Base-by-base conservation (phyloP, 2,329 filamentous ascomycete genomes). In the Penicillium sp. region DNA sequence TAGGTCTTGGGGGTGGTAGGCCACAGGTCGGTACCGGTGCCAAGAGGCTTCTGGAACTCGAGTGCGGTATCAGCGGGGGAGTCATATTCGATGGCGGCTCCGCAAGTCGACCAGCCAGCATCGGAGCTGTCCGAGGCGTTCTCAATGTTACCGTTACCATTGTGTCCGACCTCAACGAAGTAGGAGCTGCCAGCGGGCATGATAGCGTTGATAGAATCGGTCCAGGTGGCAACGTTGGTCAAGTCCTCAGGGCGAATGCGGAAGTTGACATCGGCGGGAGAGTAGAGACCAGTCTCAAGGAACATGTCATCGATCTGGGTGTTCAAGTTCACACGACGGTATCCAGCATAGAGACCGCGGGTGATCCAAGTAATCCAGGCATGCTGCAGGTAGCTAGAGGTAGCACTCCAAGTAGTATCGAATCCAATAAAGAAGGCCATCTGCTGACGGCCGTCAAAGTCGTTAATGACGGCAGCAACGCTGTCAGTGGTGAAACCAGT, bases 251-350 rank as follows among this genome's bases (percentile, higher is more conserved):
- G 64, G 31, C 72, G 74, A 57, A 82, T 73, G 18, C 81, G 79
- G 72, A 82, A 87, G 5, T 71, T 75, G 0, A 68, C 73, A 5
- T 76, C 77, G n/a, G 61, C 59, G 1, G 83, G 82, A 16, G 68
- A 62, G 65, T 83, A 83, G 34, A 83, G 73, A 10, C 76, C 76
- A 3, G 79, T 78, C 49, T 75, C 72, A 18, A 87, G 73, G 61
- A 86, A 83, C 75, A 87, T 83, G 60, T 87, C 85, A 61, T 87
- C 85, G 31, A 87, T 80, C 63, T 86, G 83, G 11, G 82, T 80
- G 69, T 74, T 81, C 34, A 85, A 69, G 57, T 83, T 79, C 36
- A 81, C 74, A 57, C 83, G 78, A 49, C 82, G 78, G 65, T 82
- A 80, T n/a, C 83, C 83, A 9, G 81, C 73, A 57, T 83, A 65